Base-by-base conservation (phyloP, 257 asterid species). In the Ligustrum vulgare region DNA sequence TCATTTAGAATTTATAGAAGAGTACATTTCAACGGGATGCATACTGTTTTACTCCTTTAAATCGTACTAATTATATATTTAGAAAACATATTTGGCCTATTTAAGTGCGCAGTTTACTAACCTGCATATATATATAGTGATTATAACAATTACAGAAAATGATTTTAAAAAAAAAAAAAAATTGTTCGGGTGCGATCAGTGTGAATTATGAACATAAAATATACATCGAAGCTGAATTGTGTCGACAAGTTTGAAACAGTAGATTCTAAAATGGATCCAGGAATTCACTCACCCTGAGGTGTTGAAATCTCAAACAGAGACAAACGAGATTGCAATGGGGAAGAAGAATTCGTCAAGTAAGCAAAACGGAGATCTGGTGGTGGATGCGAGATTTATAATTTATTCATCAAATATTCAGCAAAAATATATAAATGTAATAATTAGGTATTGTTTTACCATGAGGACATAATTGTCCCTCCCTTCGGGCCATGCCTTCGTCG, bases 331-430 rank as follows among this genome's bases (percentile, higher is more conserved):
- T 13, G 64, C 64, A 15, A 45, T n/a, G 20, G 54, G 15, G 54
- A 45, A 68, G 37, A 68, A 36, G 75, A 28, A 51, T 45, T 13
- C 54, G 49, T 13, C 54, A 56, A 31, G 64, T 13, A 56, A n/a
- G 64, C 64, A 56, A 56, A 71, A 70, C 45, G 22, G 72, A 72
- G 84, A 80, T 76, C 81, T 68, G 78, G 64, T 80, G 69, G 73
- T 37, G 47, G 74, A 32, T 68, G 43, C 56, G 64, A 51, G 49
- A 51, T 32, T 34, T 5, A 22, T 54, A 54, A 54, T 54, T 18
- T n/a, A 54, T 54, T 20, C 8, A 15, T 51, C 51, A 0, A 45
- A 45, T 45, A 45, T 45, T 45, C 6, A 45, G 18, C 18, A 45
- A 39, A 39, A 39, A 10, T 39, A 39, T 3, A 4, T 41, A 10